Evolutionary conservation across 2,329 filamentous ascomycete species (phyloP).

Genomic region (Paraphoma sp.): DNA sequence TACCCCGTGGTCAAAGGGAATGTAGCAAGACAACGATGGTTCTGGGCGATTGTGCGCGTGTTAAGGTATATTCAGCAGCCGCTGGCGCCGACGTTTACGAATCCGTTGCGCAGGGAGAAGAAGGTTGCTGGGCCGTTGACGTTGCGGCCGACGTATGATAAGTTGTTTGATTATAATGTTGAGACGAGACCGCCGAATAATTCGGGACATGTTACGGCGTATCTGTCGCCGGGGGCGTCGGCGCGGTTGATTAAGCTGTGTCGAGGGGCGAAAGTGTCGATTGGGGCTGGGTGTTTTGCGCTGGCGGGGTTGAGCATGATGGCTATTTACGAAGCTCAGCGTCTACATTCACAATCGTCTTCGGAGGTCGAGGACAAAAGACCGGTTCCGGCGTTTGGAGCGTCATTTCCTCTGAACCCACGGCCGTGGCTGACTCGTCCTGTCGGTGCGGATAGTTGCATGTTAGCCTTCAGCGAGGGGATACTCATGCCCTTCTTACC

Average conservation of each 20-base stretch:
- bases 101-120: constrained; percentile 46
- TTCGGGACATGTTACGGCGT: constrained; percentile 38
- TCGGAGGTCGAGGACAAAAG: too few species aligned
- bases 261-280: constrained; percentile 45
- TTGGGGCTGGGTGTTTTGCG: constrained; percentile 56
- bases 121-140: constrained; percentile 19
- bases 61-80: constrained; percentile 51
- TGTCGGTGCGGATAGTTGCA: constrained; percentile 48
- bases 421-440: constrained; percentile 6
- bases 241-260: constrained; percentile 48
- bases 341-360: constrained; percentile 29
- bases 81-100: constrained; percentile 49
- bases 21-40: constrained; percentile 52
- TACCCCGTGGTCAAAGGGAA: constrained; percentile 51
- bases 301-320: constrained; percentile 56
- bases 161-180: constrained; percentile 48
- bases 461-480: constrained; percentile 57
- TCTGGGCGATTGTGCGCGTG: constrained; percentile 55
- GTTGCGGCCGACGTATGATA: constrained; percentile 40
- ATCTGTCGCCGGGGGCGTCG: constrained; percentile 42
- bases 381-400: constrained; percentile 47
- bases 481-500: constrained; percentile 53
- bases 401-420: constrained; percentile 56
- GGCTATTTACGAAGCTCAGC: constrained; percentile 47
- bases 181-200: constrained; percentile 45